Percentiles rank a stretch among this genome's conserved stretches.
phyloP scores from a whole-genome alignment of 176 grass and related monocot species.

The Lolium multiflorum region DNA sequence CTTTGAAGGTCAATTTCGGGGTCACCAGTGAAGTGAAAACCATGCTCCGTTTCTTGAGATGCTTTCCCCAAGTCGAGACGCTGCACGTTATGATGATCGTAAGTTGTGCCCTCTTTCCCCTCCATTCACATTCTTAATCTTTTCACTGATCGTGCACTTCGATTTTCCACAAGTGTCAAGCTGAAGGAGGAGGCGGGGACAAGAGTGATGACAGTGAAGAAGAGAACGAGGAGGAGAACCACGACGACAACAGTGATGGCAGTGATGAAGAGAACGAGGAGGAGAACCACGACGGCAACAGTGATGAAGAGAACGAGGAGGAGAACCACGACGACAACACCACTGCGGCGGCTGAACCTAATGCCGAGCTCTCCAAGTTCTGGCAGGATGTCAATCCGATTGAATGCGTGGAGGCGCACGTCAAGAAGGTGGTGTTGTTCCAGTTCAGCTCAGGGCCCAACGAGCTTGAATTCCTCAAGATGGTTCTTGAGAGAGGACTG shows the following conservation, averaged over 20 bases:
- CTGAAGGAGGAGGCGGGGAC: neutral
- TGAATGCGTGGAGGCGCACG: constrained; percentile 6
- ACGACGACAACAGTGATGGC: too few species aligned
- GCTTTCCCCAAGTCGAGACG: constrained; percentile 49
- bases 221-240: neutral
- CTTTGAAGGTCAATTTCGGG: constrained; percentile 42
- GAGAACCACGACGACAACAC: neutral
- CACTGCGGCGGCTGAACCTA: neutral
- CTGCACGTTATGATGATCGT: constrained; percentile 42
- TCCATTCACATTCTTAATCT: neutral
- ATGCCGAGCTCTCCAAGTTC: neutral
- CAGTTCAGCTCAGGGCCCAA: neutral
- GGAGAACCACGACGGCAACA: neutral
- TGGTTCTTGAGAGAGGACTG: constrained; percentile 31
- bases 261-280: neutral
- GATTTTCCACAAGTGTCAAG: neutral
- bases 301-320: neutral
- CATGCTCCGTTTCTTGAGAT: constrained; percentile 42
- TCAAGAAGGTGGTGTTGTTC: constrained; percentile 40
- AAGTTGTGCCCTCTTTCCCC: neutral
- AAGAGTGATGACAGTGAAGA: neutral
- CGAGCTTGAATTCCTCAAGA: constrained; percentile 38
- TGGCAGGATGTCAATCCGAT: constrained; percentile 9
- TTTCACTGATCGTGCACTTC: neutral
- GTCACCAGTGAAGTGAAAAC: constrained; percentile 31